These are phyloP conservation scores for Chlorella variabilis DNA, from an alignment of 163 green algal species.

Conservation along the genomic window DNA sequence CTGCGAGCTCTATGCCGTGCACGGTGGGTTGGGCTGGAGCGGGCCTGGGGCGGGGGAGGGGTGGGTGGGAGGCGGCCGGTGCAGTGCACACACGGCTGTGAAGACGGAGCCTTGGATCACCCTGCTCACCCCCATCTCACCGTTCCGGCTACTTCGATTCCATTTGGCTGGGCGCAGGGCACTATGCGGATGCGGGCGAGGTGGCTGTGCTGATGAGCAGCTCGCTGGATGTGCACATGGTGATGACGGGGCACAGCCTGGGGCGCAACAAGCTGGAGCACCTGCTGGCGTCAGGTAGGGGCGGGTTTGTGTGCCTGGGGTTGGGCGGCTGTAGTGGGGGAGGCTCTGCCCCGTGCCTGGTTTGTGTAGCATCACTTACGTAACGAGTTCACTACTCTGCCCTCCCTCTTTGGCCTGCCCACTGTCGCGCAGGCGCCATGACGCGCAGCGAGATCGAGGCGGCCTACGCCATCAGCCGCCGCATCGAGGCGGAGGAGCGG, in stretches of 20 bases:
- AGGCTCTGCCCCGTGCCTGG: not conserved
- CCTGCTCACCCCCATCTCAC: too few relatives aligned
- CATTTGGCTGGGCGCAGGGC: slow-evolving; percentile 34
- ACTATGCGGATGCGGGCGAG: slow-evolving; percentile 96
- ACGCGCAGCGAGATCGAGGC: slow-evolving; percentile 85
- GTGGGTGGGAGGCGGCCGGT: not conserved
- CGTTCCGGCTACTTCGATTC: too few relatives aligned
- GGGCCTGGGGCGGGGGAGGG: slow-evolving; percentile 71
- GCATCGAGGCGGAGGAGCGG: slow-evolving; percentile 96
- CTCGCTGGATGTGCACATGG: slow-evolving; percentile 87
- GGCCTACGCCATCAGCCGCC: slow-evolving; percentile 88
- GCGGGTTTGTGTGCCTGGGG: not conserved
- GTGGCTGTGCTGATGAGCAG: slow-evolving; percentile 81
- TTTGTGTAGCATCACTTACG: too few relatives aligned
- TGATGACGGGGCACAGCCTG: slow-evolving; percentile 91
- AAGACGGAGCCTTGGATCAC: too few relatives aligned
- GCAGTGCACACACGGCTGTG: too few relatives aligned
- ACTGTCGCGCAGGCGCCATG: slow-evolving; percentile 62
- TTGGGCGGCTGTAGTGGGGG: too few relatives aligned
- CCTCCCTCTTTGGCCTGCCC: not conserved
- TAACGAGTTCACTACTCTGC: not conserved
- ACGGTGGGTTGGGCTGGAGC: slow-evolving; percentile 95
- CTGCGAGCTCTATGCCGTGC: slow-evolving; percentile 89
- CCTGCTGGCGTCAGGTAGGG: slow-evolving; percentile 74
- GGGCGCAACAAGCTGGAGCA: slow-evolving; percentile 97